These are phyloP conservation scores for Aspergillus fumigatiaffinis DNA, from an alignment of 2,329 filamentous ascomycete species.

Conservation along the genomic window DNA sequence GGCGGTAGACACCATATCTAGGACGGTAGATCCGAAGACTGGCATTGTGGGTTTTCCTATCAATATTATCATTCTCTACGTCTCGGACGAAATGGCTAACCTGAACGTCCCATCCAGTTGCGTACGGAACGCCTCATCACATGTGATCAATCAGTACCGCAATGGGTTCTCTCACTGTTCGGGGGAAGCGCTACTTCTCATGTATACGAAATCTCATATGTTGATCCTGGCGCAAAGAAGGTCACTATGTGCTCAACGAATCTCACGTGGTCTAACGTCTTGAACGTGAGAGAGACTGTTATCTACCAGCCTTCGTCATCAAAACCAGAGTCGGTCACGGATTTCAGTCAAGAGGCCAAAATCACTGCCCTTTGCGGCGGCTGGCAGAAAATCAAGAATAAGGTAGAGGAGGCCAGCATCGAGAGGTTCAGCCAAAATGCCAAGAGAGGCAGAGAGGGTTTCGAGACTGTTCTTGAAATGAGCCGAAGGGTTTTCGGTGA, in stretches of 20 bases:
- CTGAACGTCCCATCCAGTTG: conserved; percentile 43
- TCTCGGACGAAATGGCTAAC: conserved; percentile 8
- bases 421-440: conserved; percentile 91
- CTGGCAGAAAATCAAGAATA: conserved; percentile 96
- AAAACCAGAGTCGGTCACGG: conserved; percentile 57
- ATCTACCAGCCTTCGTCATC: conserved; percentile 65
- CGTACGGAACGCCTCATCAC: conserved; percentile 65
- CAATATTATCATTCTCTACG: neutral
- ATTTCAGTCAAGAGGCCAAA: conserved; percentile 84
- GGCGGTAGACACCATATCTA: conserved; percentile 86
- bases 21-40: conserved; percentile 60
- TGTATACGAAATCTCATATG: conserved; percentile 94
- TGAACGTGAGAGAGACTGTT: conserved; percentile 91
- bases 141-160: conserved; percentile 46
- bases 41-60: conserved; percentile 56
- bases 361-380: conserved; percentile 93
- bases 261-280: conserved; percentile 84
- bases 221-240: conserved; percentile 75
- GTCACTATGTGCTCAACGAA: conserved; percentile 98
- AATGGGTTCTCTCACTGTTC: conserved; percentile 68
- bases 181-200: conserved; percentile 77
- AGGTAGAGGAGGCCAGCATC: conserved; percentile 88
- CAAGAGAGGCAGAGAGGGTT: conserved; percentile 83
- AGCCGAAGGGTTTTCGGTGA: conserved; percentile 87
- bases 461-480: conserved; percentile 92